phyloP scores from a whole-genome alignment of 1,284 basidiomycete species.

The Trametes polyzona region DNA sequence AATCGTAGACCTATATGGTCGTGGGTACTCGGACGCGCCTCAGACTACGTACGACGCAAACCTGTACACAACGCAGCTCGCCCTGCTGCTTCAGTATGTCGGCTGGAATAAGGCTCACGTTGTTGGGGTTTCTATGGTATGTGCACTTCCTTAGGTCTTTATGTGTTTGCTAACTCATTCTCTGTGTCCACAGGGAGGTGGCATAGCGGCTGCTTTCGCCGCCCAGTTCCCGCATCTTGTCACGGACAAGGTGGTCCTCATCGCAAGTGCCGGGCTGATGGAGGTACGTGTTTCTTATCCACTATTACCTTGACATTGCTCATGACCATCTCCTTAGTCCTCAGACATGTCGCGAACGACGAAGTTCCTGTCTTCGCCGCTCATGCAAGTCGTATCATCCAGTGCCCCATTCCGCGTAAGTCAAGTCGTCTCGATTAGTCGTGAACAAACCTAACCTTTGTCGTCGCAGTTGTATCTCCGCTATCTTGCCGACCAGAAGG shows the following conservation, averaged over 20 bases:
- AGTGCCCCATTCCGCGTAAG: constrained; percentile 62
- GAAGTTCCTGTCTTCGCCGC: constrained; percentile 73
- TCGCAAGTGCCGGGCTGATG: constrained; percentile 70
- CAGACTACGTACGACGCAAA: constrained; percentile 62
- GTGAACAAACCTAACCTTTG: background rate
- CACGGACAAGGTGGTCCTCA: constrained; percentile 61
- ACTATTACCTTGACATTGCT: background rate
- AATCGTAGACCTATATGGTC: constrained; percentile 70
- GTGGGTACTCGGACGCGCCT: constrained; percentile 81
- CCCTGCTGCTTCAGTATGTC: constrained; percentile 76
- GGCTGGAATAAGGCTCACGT: constrained; percentile 68
- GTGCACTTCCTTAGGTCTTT: constrained; percentile 16
- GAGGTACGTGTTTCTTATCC: constrained; percentile 46
- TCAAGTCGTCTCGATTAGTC: background rate
- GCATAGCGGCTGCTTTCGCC: constrained; percentile 68
- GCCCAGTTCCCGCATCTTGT: constrained; percentile 72
- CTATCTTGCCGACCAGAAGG: constrained; percentile 42
- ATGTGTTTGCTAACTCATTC: background rate
- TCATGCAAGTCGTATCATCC: constrained; percentile 64
- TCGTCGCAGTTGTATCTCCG: constrained; percentile 51
- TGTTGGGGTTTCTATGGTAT: constrained; percentile 74
- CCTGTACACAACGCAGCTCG: constrained; percentile 77
- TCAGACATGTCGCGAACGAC: constrained; percentile 68
- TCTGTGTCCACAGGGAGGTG: constrained; percentile 58
- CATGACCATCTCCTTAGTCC: constrained; percentile 42